Evolutionary conservation across 495 filamentous ascomycete species (phyloP).

Genomic region (Hypoxylon intermedium): DNA sequence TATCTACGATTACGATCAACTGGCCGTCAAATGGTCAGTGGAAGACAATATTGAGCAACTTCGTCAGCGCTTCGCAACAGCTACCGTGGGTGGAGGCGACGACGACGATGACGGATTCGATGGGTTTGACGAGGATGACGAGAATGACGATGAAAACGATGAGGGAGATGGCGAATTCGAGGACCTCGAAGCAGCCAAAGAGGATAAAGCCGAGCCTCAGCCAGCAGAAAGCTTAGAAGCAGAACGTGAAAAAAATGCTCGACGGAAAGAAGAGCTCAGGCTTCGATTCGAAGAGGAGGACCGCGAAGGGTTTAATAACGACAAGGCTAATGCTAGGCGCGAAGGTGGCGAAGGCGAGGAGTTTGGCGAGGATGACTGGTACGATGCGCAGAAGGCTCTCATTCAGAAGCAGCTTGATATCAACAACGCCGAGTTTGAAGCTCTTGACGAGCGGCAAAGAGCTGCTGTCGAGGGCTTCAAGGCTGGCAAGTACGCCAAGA

Average conservation of each 20-base stretch:
- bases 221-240: slow-evolving; percentile 65
- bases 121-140: slow-evolving; percentile 52
- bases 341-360: slow-evolving; percentile 69
- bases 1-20: slow-evolving; percentile 75
- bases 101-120: slow-evolving; percentile 52
- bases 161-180: slow-evolving; percentile 92
- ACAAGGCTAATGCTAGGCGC: slow-evolving; percentile 72
- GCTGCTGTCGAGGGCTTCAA: slow-evolving; percentile 84
- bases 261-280: slow-evolving; percentile 90
- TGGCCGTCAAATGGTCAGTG: slow-evolving; percentile 86
- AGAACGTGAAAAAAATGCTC: slow-evolving; percentile 89
- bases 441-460: slow-evolving; percentile 79
- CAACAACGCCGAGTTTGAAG: slow-evolving; percentile 90
- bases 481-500: slow-evolving; percentile 92
- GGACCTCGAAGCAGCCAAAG: slow-evolving; percentile 83
- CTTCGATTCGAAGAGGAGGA: slow-evolving; percentile 97
- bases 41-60: slow-evolving; percentile 78
- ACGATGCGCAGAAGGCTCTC: slow-evolving; percentile 92
- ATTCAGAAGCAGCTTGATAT: slow-evolving; percentile 93
- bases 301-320: slow-evolving; percentile 87
- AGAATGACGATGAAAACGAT: slow-evolving; percentile 84
- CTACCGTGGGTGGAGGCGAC: slow-evolving; percentile 63
- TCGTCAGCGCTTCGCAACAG: slow-evolving; percentile 74
- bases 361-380: slow-evolving; percentile 98
- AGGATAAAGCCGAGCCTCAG: slow-evolving; percentile 49